These are phyloP conservation scores for Diophrys appendiculata DNA, from an alignment of 73 alveolate genomes.

Conservation along the genomic window DNA sequence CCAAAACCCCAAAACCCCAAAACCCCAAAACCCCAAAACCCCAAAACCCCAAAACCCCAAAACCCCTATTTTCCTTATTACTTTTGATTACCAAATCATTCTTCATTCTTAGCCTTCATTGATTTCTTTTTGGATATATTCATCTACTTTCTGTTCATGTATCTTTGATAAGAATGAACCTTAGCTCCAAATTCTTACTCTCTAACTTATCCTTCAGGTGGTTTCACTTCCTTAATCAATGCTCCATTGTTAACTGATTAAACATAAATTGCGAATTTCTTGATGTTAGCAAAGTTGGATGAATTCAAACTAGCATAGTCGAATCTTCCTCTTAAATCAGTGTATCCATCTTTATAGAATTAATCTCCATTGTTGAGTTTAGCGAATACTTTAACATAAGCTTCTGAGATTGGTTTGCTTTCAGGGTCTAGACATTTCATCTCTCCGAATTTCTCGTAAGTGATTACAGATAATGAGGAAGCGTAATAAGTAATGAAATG, in stretches of 20 bases:
- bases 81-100: too few relatives aligned
- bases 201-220: too few relatives aligned
- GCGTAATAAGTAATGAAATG: slow-evolving; percentile 70
- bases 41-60: too few relatives aligned
- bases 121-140: too few relatives aligned
- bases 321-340: slow-evolving; percentile 86
- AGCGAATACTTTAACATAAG: slow-evolving; percentile 78
- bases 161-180: too few relatives aligned
- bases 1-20: too few relatives aligned
- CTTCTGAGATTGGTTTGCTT: slow-evolving; percentile 70
- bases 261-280: slow-evolving; percentile 72
- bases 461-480: slow-evolving; percentile 46
- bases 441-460: slow-evolving; percentile 71
- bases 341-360: slow-evolving; percentile 86
- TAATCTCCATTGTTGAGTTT: slow-evolving; percentile 52
- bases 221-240: slow-evolving; percentile 72
- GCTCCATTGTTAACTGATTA: slow-evolving; percentile 71
- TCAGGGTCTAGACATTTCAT: slow-evolving; percentile 67
- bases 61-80: too few relatives aligned
- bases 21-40: too few relatives aligned
- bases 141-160: too few relatives aligned
- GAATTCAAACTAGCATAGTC: slow-evolving; percentile 79
- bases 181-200: too few relatives aligned
- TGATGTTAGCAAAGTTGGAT: slow-evolving; percentile 60
- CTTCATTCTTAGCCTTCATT: too few relatives aligned